Conservation (phyloP, 129 eudicot genomes). For the Artemisia annua region DNA sequence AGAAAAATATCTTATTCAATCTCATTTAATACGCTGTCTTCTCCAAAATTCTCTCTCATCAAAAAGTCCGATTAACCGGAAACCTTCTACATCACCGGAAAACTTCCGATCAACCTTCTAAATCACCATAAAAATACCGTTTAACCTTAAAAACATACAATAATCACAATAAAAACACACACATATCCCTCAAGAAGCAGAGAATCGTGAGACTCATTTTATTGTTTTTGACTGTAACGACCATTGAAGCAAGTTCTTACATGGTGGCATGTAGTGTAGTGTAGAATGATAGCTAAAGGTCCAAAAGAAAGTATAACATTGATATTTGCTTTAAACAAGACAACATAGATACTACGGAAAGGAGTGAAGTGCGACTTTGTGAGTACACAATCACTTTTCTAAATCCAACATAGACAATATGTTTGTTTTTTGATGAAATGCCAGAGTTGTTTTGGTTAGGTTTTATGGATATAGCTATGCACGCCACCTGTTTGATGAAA, state of each 20-base stretch:
- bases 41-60: too few species aligned
- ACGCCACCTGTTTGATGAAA: too few species aligned
- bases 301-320: slow-evolving; percentile 2
- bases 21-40: too few species aligned
- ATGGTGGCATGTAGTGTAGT: neutral
- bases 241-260: neutral
- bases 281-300: neutral
- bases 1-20: too few species aligned
- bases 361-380: neutral
- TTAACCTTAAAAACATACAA: too few species aligned
- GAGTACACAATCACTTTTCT: neutral
- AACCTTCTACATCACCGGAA: too few species aligned
- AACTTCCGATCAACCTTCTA: too few species aligned
- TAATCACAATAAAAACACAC: too few species aligned
- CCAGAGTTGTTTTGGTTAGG: too few species aligned
- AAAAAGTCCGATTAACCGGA: too few species aligned
- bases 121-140: too few species aligned
- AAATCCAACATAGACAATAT: neutral
- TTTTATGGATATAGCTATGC: too few species aligned
- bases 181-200: neutral
- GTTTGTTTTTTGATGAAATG: neutral
- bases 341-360: slow-evolving; percentile 6
- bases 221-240: neutral
- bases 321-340: slow-evolving; percentile 9
- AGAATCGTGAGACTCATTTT: neutral